phyloP scores from a whole-genome alignment of 257 asterid species.

The Salvia hispanica region DNA sequence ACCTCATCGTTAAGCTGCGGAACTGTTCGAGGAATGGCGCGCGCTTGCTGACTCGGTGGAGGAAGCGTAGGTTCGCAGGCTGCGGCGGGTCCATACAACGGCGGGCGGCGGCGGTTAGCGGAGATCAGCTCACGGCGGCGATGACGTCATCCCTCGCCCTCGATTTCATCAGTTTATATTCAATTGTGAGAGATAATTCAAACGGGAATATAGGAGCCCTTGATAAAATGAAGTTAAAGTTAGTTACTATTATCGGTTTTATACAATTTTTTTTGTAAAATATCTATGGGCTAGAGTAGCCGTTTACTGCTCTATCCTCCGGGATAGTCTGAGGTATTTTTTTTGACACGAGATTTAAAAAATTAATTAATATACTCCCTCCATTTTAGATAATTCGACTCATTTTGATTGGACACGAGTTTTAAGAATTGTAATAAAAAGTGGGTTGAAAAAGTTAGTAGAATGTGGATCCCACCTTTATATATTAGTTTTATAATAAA shows the following conservation, averaged over 20 bases:
- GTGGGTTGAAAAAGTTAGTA: no score
- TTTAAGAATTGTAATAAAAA: no score
- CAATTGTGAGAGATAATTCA: neutral
- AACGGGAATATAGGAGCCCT: neutral
- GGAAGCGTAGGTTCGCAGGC: conserved; percentile 19
- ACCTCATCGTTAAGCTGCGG: conserved; percentile 38
- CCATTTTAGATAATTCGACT: no score
- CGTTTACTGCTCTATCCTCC: no score
- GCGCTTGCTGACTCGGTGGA: conserved; percentile 27
- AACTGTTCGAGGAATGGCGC: neutral
- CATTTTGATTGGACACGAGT: no score
- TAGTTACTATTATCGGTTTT: neutral
- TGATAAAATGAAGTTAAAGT: neutral
- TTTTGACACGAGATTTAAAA: no score
- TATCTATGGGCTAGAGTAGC: no score
- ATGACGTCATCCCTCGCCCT: conserved; percentile 34
- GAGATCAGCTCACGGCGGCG: conserved; percentile 29
- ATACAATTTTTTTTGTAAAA: no score
- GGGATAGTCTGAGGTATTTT: no score
- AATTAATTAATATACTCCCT: no score
- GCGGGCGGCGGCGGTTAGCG: conserved; percentile 21
- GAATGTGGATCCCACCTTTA: no score
- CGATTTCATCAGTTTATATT: neutral
- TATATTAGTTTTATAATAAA: no score
- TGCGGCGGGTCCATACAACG: conserved; percentile 29